These are phyloP conservation scores for Penicillium egyptiacum DNA, from an alignment of 495 filamentous ascomycete genomes.

Conservation along the genomic window DNA sequence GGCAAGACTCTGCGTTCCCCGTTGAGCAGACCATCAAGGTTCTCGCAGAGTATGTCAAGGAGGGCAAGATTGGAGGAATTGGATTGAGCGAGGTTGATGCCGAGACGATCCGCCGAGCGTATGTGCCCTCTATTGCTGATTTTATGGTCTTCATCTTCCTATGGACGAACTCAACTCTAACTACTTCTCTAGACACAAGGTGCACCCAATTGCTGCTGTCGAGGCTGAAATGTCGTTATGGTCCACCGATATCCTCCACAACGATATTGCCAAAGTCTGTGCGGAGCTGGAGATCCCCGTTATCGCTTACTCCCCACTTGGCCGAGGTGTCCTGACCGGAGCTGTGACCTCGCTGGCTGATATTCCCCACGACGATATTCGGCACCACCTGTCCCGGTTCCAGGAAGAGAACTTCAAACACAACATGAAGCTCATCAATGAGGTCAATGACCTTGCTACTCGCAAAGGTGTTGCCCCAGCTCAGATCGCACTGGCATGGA, in stretches of 20 bases:
- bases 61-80: conserved; percentile 78
- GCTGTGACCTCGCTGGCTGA: conserved; percentile 60
- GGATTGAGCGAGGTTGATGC: conserved; percentile 71
- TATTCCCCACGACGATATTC: conserved; percentile 59
- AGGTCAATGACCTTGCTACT: conserved; percentile 64
- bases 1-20: conserved; percentile 64
- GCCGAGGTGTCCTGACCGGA: conserved; percentile 57
- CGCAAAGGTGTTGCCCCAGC: conserved; percentile 69
- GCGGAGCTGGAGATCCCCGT: conserved; percentile 70
- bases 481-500: conserved; percentile 80
- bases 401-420: conserved; percentile 64
- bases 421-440: conserved; percentile 69
- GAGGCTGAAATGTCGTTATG: conserved; percentile 81
- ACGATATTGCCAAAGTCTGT: conserved; percentile 72
- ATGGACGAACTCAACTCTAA: conserved; percentile 14
- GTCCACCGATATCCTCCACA: conserved; percentile 63
- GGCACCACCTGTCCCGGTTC: conserved; percentile 61
- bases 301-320: conserved; percentile 63
- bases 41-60: conserved; percentile 65
- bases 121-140: conserved; percentile 17
- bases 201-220: conserved; percentile 68
- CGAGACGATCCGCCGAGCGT: conserved; percentile 71
- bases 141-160: not conserved
- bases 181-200: conserved; percentile 45
- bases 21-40: conserved; percentile 57